Percentiles rank a stretch among this genome's conserved stretches.
Evolutionary conservation across 2,329 filamentous ascomycete species (phyloP).

Genomic region (Calonectria pseudoturangicola): DNA sequence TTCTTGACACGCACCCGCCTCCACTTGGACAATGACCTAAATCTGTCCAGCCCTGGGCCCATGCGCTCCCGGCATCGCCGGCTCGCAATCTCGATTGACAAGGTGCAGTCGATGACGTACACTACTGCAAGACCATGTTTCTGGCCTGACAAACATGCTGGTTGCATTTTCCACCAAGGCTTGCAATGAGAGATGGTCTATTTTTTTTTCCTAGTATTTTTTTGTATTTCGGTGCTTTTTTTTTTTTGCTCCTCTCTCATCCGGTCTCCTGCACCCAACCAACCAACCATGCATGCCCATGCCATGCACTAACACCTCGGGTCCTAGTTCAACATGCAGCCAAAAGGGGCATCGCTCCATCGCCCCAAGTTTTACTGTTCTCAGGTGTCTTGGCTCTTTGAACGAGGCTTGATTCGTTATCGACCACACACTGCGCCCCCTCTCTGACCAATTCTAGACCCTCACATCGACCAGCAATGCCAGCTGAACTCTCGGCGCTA

Average conservation of each 20-base stretch:
- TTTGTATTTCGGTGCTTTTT: neutral
- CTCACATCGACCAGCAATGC: conserved; percentile 26
- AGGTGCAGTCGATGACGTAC: conserved; percentile 50
- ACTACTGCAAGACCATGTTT: conserved; percentile 14
- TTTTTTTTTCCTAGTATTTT: neutral
- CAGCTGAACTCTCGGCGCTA: conserved; percentile 35
- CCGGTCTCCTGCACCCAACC: conserved; percentile 26
- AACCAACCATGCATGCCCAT: conserved; percentile 37
- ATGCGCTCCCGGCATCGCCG: conserved; percentile 42
- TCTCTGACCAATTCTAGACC: conserved; percentile 17
- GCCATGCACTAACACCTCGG: conserved; percentile 36
- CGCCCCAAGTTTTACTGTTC: conserved; percentile 36
- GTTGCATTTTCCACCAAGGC: conserved; percentile 13
- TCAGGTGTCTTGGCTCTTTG: conserved; percentile 34
- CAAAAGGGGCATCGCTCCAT: conserved; percentile 42
- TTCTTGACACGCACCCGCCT: conserved; percentile 25
- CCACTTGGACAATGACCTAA: conserved; percentile 32
- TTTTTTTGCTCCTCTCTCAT: conserved; percentile 2
- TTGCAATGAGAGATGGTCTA: conserved; percentile 25
- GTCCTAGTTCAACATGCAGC: conserved; percentile 37
- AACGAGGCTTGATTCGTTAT: conserved; percentile 35
- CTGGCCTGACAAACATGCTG: conserved; percentile 35
- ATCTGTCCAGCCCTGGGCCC: conserved; percentile 28
- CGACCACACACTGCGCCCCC: neutral
- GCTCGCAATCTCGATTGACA: conserved; percentile 41